Conservation (phyloP, 345 rosid species). For the Carallia brachiata region DNA sequence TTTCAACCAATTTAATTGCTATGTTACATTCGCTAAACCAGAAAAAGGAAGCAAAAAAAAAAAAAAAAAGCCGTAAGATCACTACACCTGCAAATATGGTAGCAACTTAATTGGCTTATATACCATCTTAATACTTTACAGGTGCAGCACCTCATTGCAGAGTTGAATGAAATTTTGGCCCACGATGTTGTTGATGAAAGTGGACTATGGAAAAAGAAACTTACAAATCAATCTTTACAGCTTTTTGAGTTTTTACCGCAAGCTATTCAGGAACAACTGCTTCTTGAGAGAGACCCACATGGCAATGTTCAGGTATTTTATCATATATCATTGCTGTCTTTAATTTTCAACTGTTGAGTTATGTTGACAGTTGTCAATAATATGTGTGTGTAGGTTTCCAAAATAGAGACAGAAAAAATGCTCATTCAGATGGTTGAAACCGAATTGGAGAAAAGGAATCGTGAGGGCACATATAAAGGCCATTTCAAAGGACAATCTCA, state of each 20-base stretch:
- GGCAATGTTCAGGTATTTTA: conserved; percentile 92
- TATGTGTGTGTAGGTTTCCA: conserved; percentile 62
- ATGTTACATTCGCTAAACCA: neutral
- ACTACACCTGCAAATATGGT: neutral
- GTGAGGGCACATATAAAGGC: conserved; percentile 58
- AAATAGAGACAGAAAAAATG: conserved; percentile 98
- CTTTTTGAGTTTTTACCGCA: conserved; percentile 83
- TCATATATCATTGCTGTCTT: neutral
- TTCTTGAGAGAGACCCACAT: conserved; percentile 99
- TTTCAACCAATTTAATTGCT: neutral
- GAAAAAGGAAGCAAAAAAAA: neutral
- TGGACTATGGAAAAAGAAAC: conserved; percentile 85
- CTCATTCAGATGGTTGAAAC: conserved; percentile 96
- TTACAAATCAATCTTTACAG: conserved; percentile 51
- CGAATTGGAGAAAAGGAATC: conserved; percentile 82
- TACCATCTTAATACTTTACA: conserved; percentile 23
- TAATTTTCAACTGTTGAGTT: conserved; percentile 11
- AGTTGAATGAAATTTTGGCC: conserved; percentile 88
- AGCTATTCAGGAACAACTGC: conserved; percentile 85
- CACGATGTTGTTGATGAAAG: conserved; percentile 67
- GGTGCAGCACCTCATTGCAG: conserved; percentile 92
- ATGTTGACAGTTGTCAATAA: neutral
- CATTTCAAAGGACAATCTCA: conserved; percentile 85
- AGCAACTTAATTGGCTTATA: neutral
- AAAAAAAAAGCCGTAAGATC: neutral